phyloP scores from a whole-genome alignment of 2,329 filamentous ascomycete species.

The Trichoderma oligosporum region DNA sequence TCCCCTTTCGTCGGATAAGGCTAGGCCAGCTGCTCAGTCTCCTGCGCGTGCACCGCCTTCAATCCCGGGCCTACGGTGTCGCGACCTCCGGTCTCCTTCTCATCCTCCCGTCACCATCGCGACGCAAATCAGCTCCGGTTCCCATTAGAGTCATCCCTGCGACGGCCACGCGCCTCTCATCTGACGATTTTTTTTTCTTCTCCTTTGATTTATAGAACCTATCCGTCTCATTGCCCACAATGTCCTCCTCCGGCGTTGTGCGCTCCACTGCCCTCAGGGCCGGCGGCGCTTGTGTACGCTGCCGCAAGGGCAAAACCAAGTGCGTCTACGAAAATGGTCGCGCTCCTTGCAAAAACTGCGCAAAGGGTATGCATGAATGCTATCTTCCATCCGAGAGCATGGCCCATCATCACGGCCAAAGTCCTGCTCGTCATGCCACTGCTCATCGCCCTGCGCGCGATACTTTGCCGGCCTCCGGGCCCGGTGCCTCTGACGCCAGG shows the following conservation, averaged over 20 bases:
- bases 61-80: constrained; percentile 21
- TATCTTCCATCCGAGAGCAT: constrained; percentile 59
- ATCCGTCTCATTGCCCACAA: constrained; percentile 24
- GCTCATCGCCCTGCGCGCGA: constrained; percentile 52
- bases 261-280: constrained; percentile 58
- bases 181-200: background rate
- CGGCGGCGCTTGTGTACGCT: constrained; percentile 59
- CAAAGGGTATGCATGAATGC: constrained; percentile 61
- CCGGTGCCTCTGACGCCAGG: constrained; percentile 44
- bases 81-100: constrained; percentile 20
- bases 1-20: too few relatives aligned
- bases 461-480: constrained; percentile 50
- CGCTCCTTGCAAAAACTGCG: constrained; percentile 61
- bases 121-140: background rate
- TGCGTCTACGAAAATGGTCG: constrained; percentile 61
- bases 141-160: background rate
- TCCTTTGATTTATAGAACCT: too few relatives aligned
- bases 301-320: constrained; percentile 62
- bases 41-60: constrained; percentile 16
- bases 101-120: constrained; percentile 7
- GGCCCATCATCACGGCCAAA: constrained; percentile 57
- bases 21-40: background rate
- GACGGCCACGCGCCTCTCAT: background rate
- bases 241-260: constrained; percentile 48
- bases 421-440: constrained; percentile 48